Percentiles rank a stretch among this genome's conserved stretches.
phyloP scores from a whole-genome alignment of 768 basidiomycete species.

The Cystofilobasidium bisporidii region DNA sequence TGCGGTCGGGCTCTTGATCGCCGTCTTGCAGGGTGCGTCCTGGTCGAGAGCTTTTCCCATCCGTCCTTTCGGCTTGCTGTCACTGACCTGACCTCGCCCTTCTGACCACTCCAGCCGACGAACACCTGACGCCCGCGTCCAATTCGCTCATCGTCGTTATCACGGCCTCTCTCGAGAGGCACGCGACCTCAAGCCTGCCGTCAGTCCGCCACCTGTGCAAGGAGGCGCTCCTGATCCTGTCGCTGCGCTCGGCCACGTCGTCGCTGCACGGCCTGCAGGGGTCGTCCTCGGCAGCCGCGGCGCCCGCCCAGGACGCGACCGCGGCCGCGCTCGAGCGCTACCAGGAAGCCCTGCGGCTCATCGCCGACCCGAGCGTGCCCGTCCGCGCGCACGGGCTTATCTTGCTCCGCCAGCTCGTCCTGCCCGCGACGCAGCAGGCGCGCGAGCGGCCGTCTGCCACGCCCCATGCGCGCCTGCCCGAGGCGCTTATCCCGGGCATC shows the following conservation, averaged over 20 bases:
- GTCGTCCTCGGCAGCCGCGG: constrained; percentile 28
- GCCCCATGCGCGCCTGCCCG: constrained; percentile 28
- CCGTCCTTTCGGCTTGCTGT: neutral
- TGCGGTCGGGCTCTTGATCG: constrained; percentile 66
- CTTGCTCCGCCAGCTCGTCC: constrained; percentile 67
- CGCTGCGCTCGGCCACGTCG: constrained; percentile 48
- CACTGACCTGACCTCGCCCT: too few species aligned
- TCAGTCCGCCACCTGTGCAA: constrained; percentile 54
- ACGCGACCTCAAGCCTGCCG: constrained; percentile 48
- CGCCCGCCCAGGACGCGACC: neutral
- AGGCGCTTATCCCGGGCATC: constrained; percentile 68
- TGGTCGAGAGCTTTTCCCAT: neutral
- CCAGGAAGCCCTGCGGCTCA: constrained; percentile 72
- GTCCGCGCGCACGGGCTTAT: constrained; percentile 87
- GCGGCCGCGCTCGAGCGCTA: constrained; percentile 52
- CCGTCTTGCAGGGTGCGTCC: constrained; percentile 68
- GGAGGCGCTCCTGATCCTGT: constrained; percentile 75
- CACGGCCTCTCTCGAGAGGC: constrained; percentile 53
- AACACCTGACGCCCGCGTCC: constrained; percentile 40
- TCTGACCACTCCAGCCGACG: constrained; percentile 36
- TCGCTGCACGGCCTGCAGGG: neutral
- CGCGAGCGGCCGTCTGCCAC: constrained; percentile 31
- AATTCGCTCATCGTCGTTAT: constrained; percentile 62
- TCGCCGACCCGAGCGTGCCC: constrained; percentile 85
- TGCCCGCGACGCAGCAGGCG: constrained; percentile 36